Evolutionary conservation across 345 rosid genomes (phyloP), one percentile per base, ranked within the genome.

Genomic region (Trapa bicornis): DNA sequence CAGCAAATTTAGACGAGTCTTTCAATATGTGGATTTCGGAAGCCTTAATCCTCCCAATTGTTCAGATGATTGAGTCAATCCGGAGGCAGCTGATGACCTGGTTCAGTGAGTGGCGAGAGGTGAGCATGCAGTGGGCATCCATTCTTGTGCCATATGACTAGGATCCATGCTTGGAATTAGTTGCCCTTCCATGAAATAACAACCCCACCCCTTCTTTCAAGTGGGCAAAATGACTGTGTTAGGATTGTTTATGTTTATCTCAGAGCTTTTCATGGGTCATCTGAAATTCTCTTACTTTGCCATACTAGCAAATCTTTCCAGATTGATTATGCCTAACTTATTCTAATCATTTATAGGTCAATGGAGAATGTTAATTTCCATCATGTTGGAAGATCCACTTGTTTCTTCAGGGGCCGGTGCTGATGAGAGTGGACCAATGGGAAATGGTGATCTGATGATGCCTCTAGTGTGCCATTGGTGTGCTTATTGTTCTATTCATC

Each of bases 51-150:
- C 99, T 89, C 78, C 97, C 99, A 0, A 87, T 94, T n/a, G 87
- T 94, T 70, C 97, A 91, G 87, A 94, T 94, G 99, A 89, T 91
- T 95, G 97, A 91, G 76, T 91, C 96, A 74, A 91, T 94, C 70
- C 79, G 97, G 77, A 85, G 99, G 78, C 97, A 94, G 78, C 85
- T 94, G 15, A 94, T 94, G 97, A 89, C 92, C 61, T 94, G 99
- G 97, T 94, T 94, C 81, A 94, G 86, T 36, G 99, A 91, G 73
- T 87, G 96, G 47, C 87, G 96, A 0, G 99, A 94, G 76, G 81
- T 88, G 62, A 89, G 99, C 63, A 82, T 89, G 96, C 96, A 91
- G 52, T 94, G 97, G 99, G 85, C 89, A 66, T 85, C 96, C 6
- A 87, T 90, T 41, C 43, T 41, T 41, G 43, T 41, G 43, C 99